phyloP scores from a whole-genome alignment of 345 rosid species.

The Moricandia arvensis region DNA sequence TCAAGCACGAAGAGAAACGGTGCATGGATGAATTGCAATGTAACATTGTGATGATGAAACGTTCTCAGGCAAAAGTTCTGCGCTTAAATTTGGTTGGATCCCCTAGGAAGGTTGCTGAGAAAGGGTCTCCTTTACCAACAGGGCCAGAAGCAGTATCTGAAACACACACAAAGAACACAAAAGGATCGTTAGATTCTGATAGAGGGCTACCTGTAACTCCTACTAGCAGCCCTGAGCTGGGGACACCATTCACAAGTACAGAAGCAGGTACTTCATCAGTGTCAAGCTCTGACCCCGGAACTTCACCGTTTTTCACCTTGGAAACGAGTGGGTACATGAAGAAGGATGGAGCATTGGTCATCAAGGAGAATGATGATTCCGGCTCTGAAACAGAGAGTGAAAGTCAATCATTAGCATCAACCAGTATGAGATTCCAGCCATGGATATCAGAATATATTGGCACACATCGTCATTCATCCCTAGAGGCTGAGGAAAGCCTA shows the following conservation, averaged over 20 bases:
- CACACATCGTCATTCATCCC: constrained; percentile 53
- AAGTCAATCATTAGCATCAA: constrained; percentile 65
- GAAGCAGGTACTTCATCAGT: constrained; percentile 96
- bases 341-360: constrained; percentile 59
- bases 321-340: constrained; percentile 61
- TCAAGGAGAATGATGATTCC: constrained; percentile 63
- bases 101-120: constrained; percentile 53
- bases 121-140: constrained; percentile 40
- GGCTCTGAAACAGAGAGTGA: constrained; percentile 85
- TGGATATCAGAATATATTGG: constrained; percentile 69
- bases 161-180: constrained; percentile 42
- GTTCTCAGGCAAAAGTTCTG: constrained; percentile 84
- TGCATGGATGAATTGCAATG: constrained; percentile 98
- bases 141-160: constrained; percentile 52
- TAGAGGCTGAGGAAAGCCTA: constrained; percentile 48
- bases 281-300: constrained; percentile 91
- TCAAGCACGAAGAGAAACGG: constrained; percentile 77
- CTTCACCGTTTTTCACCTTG: constrained; percentile 73
- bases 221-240: constrained; percentile 90
- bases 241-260: constrained; percentile 93
- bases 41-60: constrained; percentile 95
- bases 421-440: constrained; percentile 83
- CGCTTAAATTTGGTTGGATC: constrained; percentile 91
- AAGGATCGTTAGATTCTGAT: constrained; percentile 48
- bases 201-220: constrained; percentile 84